Base-by-base conservation (phyloP, 352 stramenopile genomes). In the Phytopythium litorale region DNA sequence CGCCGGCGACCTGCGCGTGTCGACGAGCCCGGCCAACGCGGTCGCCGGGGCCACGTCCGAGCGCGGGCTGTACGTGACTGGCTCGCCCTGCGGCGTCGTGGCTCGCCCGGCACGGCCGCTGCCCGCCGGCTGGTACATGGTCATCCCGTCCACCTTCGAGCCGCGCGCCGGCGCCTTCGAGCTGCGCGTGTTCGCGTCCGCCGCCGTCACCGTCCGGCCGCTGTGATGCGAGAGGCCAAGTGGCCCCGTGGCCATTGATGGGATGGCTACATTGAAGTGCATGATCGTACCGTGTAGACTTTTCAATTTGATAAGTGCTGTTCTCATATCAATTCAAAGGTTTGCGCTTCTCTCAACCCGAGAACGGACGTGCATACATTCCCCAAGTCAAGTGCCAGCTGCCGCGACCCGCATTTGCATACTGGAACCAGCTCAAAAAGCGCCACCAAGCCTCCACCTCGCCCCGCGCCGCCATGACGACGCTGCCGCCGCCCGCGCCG, bases 81-180 rank as follows among this genome's bases (percentile, higher is more conserved):
- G 79, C 21, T 75, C 73, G 38, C 72, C 80, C 4, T 80, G 70
- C 32, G 85, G 83, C 48, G 85, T 88, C 4, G 33, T 76, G 7
- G 87, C 83, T 7, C 71, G 73, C 38, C 68, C 66, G 7, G 42
- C 53, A 1, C 62, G 69, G 48, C 57, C 54, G 7, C 79, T 87
- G 46, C 61, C 73, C 2, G 62, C 71, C 0, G 85, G 85, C 16
- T 89, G 75, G 73, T 94, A 91, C 63, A 72, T 91, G 0, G 56
- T 88, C 32, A 62, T 94, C n/a, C 79, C 81, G 21, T 94, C 85
- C 37, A 94, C 85, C 15, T 91, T 87, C 50, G 81, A 92, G 16
- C 83, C 85, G 3, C 70, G 78, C 18, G 77, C 88, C 46, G 56
- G 62, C 54, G 65, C 58, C 15, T 92, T 85, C 46, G 78, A 88